Conservation (phyloP, 768 basidiomycete species). For the Pleurotus djamor region DNA sequence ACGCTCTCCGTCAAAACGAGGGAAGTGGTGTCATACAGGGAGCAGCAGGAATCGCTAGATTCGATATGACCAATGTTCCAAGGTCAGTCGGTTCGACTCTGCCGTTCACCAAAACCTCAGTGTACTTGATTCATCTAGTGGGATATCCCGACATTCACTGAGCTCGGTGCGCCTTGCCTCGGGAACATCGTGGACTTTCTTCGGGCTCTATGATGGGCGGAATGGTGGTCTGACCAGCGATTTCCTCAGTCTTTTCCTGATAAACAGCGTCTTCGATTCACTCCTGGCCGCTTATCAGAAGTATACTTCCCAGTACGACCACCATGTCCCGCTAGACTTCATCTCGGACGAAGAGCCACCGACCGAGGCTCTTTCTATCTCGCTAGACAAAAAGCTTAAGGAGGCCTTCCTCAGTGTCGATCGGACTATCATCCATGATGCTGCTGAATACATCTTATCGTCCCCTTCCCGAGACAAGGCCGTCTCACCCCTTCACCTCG, state of each 20-base stretch:
- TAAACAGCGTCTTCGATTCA: constrained; percentile 9
- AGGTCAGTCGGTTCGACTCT: constrained; percentile 7
- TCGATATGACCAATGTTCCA: constrained; percentile 11
- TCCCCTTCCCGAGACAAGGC: constrained; percentile 17
- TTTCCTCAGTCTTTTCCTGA: constrained; percentile 21
- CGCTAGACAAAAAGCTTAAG: constrained; percentile 23
- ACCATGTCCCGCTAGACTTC: constrained; percentile 12
- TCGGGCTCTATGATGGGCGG: constrained; percentile 28
- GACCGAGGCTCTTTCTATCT: constrained; percentile 12
- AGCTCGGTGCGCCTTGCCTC: neutral
- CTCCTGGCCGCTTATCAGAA: constrained; percentile 7
- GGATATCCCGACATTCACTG: neutral
- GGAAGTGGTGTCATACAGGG: constrained; percentile 1
- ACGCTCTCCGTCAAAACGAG: neutral
- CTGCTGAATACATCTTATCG: constrained; percentile 19
- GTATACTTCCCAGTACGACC: constrained; percentile 8
- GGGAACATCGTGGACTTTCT: constrained; percentile 25
- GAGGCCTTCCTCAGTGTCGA: constrained; percentile 29
- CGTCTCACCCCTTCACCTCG: constrained; percentile 22
- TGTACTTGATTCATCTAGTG: too few species aligned
- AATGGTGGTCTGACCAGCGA: constrained; percentile 25
- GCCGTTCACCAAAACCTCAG: neutral
- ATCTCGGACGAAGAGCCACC: neutral
- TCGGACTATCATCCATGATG: constrained; percentile 25
- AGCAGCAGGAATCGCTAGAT: constrained; percentile 10